phyloP scores from a whole-genome alignment of 768 basidiomycete genomes.

The Tricholomella constricta region DNA sequence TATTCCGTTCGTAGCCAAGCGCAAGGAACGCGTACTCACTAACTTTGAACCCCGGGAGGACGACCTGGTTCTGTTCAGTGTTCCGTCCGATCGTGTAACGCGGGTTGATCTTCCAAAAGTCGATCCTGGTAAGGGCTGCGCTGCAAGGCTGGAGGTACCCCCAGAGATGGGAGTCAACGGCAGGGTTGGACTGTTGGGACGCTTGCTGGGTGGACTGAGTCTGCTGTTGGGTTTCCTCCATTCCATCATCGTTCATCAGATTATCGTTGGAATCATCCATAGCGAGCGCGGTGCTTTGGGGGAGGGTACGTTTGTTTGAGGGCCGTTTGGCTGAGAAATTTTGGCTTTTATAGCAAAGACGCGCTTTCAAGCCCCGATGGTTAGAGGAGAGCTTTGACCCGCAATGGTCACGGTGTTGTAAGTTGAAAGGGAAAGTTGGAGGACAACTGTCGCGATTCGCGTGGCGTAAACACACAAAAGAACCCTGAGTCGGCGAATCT shows the following conservation, averaged over 20 bases:
- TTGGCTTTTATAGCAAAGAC: constrained; percentile 29
- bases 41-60: constrained; percentile 72
- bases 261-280: constrained; percentile 20
- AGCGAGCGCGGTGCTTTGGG: not conserved
- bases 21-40: constrained; percentile 50
- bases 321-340: not conserved
- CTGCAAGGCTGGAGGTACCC: constrained; percentile 72
- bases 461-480: constrained; percentile 4
- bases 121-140: constrained; percentile 51
- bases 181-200: constrained; percentile 33
- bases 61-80: constrained; percentile 46
- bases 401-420: constrained; percentile 9
- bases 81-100: constrained; percentile 59
- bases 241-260: constrained; percentile 25
- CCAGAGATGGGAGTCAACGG: constrained; percentile 56
- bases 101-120: constrained; percentile 57
- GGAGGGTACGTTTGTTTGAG: no score
- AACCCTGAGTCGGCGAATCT: constrained; percentile 1
- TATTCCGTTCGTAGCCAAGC: not conserved
- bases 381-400: constrained; percentile 16
- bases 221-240: constrained; percentile 36
- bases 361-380: constrained; percentile 34
- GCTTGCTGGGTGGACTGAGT: constrained; percentile 49
- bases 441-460: constrained; percentile 1
- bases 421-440: constrained; percentile 12